Base-by-base conservation (phyloP, 2,329 filamentous ascomycete species). In the Ophioceras dolichostomum region DNA sequence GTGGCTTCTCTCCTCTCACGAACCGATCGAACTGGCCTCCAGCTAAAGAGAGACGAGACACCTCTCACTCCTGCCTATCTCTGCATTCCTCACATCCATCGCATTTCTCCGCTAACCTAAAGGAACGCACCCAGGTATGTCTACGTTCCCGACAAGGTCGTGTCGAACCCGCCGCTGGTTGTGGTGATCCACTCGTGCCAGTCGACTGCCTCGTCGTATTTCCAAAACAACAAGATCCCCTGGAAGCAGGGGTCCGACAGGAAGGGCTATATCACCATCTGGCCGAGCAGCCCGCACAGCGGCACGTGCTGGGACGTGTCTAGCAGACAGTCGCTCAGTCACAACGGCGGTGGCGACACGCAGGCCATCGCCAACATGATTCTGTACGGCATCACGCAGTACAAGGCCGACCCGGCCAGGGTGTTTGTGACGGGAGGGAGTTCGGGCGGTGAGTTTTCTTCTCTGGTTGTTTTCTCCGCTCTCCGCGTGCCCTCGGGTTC, bases 261-360 rank as follows among this genome's bases (percentile, higher is more conserved):
- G 31, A 58, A 56, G 42, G 56, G 56, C 0, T 59, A 56, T 44
- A 53, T 59, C 40, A 61, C 66, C 34, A 66, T 75, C 40, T 75
- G 68, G 55, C 69, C 70, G 3, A 58, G 55, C 39, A 65, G 62
- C 8, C 67, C 68, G 0, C 61, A 69, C 43, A 50, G 48, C n/a
- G 68, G 55, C 10, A 54, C 52, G 14, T 76, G 71, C 53, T 76
- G 70, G 71, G 72, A 76, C 43, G 70, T 75, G 5, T 65, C 64
- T 6, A 68, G 62, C n/a, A 54, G 57, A 26, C 35, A 39, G 8
- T 62, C 65, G 1, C 46, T 59, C 24, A 47, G 45, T 6, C 52
- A 55, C 40, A 40, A 50, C 4, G 57, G 57, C 35, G 54, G 56
- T 1, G 57, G 54, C 17, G 57, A 60, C 43, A 49, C 49, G 18